A percentile compares a stretch with the other conserved stretches of the same genome.
Evolutionary conservation across 441 rosid species (phyloP).

Genomic region (Euphorbia corollata): DNA sequence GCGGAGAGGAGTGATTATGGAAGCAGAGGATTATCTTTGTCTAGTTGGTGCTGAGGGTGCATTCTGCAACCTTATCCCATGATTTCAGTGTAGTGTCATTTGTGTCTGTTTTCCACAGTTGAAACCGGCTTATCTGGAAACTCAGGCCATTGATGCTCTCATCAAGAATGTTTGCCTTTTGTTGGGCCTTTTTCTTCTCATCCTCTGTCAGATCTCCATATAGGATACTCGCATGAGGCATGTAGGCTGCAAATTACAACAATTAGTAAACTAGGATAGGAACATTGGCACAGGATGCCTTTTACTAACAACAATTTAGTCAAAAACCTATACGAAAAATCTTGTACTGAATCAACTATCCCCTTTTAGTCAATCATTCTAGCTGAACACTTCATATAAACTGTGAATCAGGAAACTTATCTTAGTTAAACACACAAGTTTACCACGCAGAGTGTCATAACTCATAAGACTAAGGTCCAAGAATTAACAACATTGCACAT

Average conservation of each 20-base stretch:
- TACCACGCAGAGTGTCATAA: too few species aligned
- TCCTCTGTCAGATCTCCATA: constrained; percentile 63
- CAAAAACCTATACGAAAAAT: neutral
- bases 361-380: too few species aligned
- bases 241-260: constrained; percentile 49
- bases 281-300: neutral
- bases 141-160: constrained; percentile 38
- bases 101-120: constrained; percentile 58
- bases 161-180: constrained; percentile 50
- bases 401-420: too few species aligned
- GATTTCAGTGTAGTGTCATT: constrained; percentile 59
- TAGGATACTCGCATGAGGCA: constrained; percentile 80
- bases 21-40: constrained; percentile 7
- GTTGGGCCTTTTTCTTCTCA: constrained; percentile 64
- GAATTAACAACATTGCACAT: neutral
- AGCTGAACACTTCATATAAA: too few species aligned
- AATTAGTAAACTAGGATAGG: neutral
- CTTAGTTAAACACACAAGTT: too few species aligned
- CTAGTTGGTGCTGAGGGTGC: constrained; percentile 31
- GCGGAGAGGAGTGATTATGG: neutral
- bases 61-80: constrained; percentile 68
- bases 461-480: too few species aligned
- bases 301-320: too few species aligned
- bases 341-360: neutral
- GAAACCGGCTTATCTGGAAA: constrained; percentile 54